Base-by-base conservation (phyloP, 257 asterid genomes). In the Petunia secreta region DNA sequence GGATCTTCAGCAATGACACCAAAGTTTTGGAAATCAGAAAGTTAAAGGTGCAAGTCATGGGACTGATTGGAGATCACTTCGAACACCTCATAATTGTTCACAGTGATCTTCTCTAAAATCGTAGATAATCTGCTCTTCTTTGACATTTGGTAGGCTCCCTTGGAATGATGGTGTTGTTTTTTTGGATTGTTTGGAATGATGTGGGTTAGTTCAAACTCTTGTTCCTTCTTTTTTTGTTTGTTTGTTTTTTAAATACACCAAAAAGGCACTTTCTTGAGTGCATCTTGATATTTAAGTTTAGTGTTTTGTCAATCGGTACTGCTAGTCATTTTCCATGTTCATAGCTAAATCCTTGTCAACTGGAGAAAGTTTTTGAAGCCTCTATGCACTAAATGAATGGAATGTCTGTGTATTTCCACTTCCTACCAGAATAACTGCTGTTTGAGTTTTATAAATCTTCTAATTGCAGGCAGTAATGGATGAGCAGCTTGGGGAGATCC, bases 401-500 rank as follows among this genome's bases (percentile, higher is more conserved):
- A 43, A 15, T 67, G 55, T 67, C 55, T 5, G 7, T 73, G 77
- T 73, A 11, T 73, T 50, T 48, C 16, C 46, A 4, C 62, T 73
- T 73, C 25, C 41, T 68, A 44, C 44, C 34, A 73, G 77, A 73
- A 50, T 50, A 48, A 73, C 77, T 25, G 77, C 77, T 50, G 77
- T 44, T 48, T 73, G 34, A 73, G 62, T 73, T 73, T 69, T 34
- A 71, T 44, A 14, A 11, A 39, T 81, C 65, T 57, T 58, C 53
- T 43, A 73, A 64, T 65, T 66, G 80, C 79, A 95, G 99, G 97
- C 88, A 60, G 82, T 74, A 85, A 50, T 90, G 89, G 92, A 92
- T 76, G 90, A 88, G 71, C 91, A 82, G 75, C 86, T 84, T 44
- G 88, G 83, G 81, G 97, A 92, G 80, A 84, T 88, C 54, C 91